These are phyloP conservation scores for Vanilla planifolia DNA, from an alignment of 106 monocot species.

Conservation along the genomic window DNA sequence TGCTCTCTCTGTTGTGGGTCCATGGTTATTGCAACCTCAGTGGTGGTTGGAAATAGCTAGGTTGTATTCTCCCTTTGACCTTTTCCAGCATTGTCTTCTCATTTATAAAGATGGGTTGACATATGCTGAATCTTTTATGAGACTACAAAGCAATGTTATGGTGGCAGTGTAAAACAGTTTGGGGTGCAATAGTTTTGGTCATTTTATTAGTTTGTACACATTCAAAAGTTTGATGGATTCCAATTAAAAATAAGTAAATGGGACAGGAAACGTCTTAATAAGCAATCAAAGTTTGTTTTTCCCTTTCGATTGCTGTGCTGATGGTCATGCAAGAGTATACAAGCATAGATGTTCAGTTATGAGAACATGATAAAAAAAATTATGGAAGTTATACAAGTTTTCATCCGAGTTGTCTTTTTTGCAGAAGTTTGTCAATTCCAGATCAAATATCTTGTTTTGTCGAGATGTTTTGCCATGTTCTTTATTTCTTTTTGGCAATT, in stretches of 20 bases:
- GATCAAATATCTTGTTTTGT: not conserved
- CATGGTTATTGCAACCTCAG: too few species aligned
- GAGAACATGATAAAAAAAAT: not conserved
- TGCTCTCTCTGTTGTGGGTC: too few species aligned
- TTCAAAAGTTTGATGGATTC: too few species aligned
- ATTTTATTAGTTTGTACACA: not conserved
- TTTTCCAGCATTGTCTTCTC: too few species aligned
- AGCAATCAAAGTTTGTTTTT: not conserved
- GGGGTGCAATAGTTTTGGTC: constrained; percentile 7
- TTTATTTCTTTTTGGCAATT: not conserved
- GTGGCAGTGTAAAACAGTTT: constrained; percentile 68
- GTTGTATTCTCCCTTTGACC: constrained; percentile 73
- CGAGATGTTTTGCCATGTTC: not conserved
- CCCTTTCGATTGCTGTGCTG: not conserved
- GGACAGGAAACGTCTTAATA: not conserved
- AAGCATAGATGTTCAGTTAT: constrained; percentile 3
- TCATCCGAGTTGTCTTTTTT: not conserved
- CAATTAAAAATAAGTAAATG: not conserved
- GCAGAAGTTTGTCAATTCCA: not conserved
- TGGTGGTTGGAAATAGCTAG: too few species aligned
- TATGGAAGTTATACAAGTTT: not conserved
- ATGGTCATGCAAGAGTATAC: not conserved
- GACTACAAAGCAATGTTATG: constrained; percentile 92
- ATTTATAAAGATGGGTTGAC: constrained; percentile 89
- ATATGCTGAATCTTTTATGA: constrained; percentile 90